These are phyloP conservation scores for Fomitopsis schrenkii DNA, from an alignment of 1,284 basidiomycete species.

Conservation along the genomic window DNA sequence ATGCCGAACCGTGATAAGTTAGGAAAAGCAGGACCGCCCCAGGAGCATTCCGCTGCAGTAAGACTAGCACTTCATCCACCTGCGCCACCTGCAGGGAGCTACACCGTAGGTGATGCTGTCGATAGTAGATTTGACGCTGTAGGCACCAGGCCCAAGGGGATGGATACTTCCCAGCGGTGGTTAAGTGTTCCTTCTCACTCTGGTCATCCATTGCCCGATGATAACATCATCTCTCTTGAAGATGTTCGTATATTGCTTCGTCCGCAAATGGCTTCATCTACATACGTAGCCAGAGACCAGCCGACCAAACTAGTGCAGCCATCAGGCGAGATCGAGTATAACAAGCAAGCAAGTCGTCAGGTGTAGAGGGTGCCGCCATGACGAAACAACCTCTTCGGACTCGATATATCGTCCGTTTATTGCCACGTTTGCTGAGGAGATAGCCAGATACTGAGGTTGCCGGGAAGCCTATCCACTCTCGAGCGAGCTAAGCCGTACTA, in stretches of 20 bases:
- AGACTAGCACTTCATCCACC: background rate
- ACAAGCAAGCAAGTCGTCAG: too few species aligned
- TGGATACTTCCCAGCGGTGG: background rate
- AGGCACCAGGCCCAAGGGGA: background rate
- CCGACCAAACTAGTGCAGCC: too few species aligned
- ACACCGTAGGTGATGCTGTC: background rate
- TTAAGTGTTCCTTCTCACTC: too few species aligned
- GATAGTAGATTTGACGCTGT: background rate
- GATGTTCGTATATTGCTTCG: too few species aligned
- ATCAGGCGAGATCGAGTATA: too few species aligned
- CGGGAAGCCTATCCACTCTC: background rate
- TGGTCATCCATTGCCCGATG: too few species aligned
- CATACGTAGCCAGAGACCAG: too few species aligned
- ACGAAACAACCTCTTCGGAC: too few species aligned
- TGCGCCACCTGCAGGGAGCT: background rate
- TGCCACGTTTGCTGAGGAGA: background rate
- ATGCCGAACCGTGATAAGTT: background rate
- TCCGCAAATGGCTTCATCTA: too few species aligned
- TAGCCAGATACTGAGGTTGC: background rate
- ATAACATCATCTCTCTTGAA: too few species aligned
- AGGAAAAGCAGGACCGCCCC: background rate
- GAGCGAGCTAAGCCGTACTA: background rate
- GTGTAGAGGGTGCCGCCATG: too few species aligned
- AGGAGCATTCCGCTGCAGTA: background rate
- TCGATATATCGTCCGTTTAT: background rate